phyloP scores from a whole-genome alignment of 1,284 basidiomycete species.

The Phlebopus sp. region DNA sequence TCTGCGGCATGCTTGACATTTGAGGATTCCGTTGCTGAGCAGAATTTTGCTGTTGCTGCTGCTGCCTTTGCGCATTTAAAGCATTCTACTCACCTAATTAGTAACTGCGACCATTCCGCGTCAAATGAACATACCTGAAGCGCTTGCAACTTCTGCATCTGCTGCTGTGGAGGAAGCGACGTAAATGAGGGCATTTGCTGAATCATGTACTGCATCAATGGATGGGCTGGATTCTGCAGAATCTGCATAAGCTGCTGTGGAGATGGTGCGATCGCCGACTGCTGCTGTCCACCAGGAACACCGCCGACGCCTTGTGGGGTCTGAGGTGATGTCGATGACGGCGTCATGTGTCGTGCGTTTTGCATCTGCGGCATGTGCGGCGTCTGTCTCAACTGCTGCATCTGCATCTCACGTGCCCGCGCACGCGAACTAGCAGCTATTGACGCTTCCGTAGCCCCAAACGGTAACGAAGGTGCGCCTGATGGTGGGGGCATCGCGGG shows the following conservation, averaged over 20 bases:
- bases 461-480: conserved; percentile 22
- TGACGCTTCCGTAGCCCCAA: conserved; percentile 33
- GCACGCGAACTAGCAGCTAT: conserved; percentile 36
- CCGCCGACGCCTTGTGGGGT: conserved; percentile 20
- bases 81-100: conserved; percentile 13
- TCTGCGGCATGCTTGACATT: conserved; percentile 26
- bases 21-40: conserved; percentile 27
- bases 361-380: conserved; percentile 33
- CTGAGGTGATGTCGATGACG: conserved; percentile 32
- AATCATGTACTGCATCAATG: conserved; percentile 54
- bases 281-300: conserved; percentile 14
- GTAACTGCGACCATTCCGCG: conserved; percentile 1
- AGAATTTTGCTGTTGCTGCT: conserved; percentile 24
- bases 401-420: conserved; percentile 45
- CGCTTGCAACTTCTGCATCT: conserved; percentile 55
- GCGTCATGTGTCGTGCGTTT: conserved; percentile 42
- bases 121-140: conserved; percentile 45
- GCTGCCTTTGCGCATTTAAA: conserved; percentile 16
- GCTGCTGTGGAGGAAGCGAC: conserved; percentile 47
- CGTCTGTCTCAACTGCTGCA: conserved; percentile 39
- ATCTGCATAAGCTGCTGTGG: conserved; percentile 47
- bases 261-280: conserved; percentile 13
- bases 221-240: conserved; percentile 55
- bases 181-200: conserved; percentile 53
- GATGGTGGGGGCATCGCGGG: conserved; percentile 24